Evolutionary conservation across 225 moss, liverwort and hornwort species (phyloP).

Genomic region (Straminergon stramineum): DNA sequence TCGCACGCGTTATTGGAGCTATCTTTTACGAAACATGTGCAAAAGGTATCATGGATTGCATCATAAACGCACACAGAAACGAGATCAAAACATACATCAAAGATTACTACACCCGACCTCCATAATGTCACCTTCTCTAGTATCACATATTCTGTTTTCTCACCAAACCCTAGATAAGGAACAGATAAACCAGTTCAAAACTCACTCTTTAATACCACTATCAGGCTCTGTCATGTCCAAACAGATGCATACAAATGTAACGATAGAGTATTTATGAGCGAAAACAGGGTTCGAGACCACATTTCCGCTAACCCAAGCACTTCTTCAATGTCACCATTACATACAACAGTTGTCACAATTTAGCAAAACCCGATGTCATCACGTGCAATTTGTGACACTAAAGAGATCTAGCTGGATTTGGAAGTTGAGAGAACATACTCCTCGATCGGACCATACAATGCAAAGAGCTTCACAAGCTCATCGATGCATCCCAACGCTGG

Average conservation of each 20-base stretch:
- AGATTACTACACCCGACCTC: background rate
- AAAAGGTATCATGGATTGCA: background rate
- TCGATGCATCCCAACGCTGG: constrained; percentile 86
- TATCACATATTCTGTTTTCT: background rate
- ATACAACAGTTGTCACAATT: background rate
- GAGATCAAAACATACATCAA: background rate
- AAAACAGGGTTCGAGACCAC: background rate
- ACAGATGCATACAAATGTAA: background rate
- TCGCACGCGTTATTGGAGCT: background rate
- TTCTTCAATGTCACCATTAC: background rate
- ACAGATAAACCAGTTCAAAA: background rate
- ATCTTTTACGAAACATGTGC: background rate
- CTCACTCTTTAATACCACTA: background rate
- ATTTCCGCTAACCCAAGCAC: background rate
- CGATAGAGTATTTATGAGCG: background rate
- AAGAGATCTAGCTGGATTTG: background rate
- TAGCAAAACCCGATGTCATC: background rate
- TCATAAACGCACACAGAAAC: background rate
- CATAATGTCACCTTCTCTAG: background rate
- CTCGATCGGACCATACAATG: constrained; percentile 76
- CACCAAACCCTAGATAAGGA: background rate
- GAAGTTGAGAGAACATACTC: constrained; percentile 43
- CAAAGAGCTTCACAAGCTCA: constrained; percentile 84
- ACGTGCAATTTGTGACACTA: background rate
- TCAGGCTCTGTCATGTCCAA: background rate